These are phyloP conservation scores for Pulveroboletus frians DNA, from an alignment of 768 basidiomycete genomes.

Conservation along the genomic window DNA sequence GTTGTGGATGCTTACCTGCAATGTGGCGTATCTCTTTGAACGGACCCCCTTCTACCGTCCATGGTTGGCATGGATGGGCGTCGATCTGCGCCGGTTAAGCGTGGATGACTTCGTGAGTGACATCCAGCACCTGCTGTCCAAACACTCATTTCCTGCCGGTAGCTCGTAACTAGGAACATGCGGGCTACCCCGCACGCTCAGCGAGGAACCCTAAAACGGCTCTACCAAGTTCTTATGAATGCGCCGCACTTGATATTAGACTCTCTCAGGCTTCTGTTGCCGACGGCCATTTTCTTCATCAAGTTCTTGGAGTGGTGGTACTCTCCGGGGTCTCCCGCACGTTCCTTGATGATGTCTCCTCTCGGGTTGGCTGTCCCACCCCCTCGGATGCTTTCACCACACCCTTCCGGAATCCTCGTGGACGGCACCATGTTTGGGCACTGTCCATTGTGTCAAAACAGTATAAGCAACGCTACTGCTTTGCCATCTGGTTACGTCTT, in stretches of 20 bases:
- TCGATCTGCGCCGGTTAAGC: conserved; percentile 76
- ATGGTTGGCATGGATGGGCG: conserved; percentile 82
- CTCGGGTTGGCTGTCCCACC: conserved; percentile 72
- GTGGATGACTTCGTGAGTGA: conserved; percentile 70
- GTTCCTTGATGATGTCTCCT: conserved; percentile 56
- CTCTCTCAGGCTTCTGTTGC: conserved; percentile 73
- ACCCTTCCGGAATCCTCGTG: conserved; percentile 66
- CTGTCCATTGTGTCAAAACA: conserved; percentile 74
- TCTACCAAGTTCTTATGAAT: conserved; percentile 44
- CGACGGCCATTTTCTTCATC: conserved; percentile 88
- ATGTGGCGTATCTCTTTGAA: conserved; percentile 88
- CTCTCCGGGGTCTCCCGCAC: conserved; percentile 83
- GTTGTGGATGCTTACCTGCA: conserved; percentile 76
- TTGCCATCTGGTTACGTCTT: conserved; percentile 92
- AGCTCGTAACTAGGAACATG: conserved; percentile 14
- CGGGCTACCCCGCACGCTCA: conserved; percentile 22
- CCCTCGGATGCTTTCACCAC: conserved; percentile 68
- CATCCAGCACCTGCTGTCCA: not conserved
- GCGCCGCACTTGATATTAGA: conserved; percentile 68
- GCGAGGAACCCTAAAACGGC: conserved; percentile 36
- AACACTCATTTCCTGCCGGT: conserved; percentile 1
- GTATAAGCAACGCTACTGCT: conserved; percentile 81
- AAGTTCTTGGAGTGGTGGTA: conserved; percentile 99
- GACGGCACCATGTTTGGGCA: conserved; percentile 64
- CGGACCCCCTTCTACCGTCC: conserved; percentile 82